These are phyloP conservation scores for Carex scoparia DNA, from an alignment of 176 grass and related monocot genomes.

Conservation along the genomic window DNA sequence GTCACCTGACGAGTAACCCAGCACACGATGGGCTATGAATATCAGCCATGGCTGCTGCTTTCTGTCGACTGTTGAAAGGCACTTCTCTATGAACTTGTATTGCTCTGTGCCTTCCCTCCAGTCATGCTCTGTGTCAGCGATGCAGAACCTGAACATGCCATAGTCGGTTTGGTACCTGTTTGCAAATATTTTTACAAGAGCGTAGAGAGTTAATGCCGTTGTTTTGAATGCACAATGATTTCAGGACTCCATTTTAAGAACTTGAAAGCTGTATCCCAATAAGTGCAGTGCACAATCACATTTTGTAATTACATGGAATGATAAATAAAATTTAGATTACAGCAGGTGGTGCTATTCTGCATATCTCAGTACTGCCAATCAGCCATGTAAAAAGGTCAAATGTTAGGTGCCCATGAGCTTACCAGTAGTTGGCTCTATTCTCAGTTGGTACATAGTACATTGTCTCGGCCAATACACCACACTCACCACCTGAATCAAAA, in stretches of 20 bases:
- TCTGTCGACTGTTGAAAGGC: slow-evolving; percentile 66
- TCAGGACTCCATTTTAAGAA: background rate
- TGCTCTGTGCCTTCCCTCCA: slow-evolving; percentile 84
- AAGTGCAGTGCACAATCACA: too few relatives aligned
- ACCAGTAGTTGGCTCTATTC: slow-evolving; percentile 80
- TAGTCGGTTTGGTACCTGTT: slow-evolving; percentile 76
- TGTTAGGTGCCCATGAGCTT: background rate
- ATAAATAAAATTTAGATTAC: background rate
- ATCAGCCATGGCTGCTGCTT: slow-evolving; percentile 85
- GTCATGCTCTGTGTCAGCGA: slow-evolving; percentile 82
- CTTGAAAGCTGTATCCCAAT: background rate
- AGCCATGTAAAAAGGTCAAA: background rate
- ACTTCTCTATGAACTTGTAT: slow-evolving; percentile 62
- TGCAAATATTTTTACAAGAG: background rate
- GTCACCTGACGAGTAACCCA: slow-evolving; percentile 65
- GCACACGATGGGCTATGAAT: slow-evolving; percentile 75
- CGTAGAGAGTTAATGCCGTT: background rate
- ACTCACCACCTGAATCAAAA: slow-evolving; percentile 78
- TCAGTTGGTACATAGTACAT: slow-evolving; percentile 84
- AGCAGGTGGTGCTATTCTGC: background rate
- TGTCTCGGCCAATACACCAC: slow-evolving; percentile 64
- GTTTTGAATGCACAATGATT: background rate
- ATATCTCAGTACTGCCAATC: background rate
- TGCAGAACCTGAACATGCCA: slow-evolving; percentile 88
- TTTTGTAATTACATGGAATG: background rate